Conservation (phyloP, 257 asterid genomes). For the Salvia miltiorrhiza region DNA sequence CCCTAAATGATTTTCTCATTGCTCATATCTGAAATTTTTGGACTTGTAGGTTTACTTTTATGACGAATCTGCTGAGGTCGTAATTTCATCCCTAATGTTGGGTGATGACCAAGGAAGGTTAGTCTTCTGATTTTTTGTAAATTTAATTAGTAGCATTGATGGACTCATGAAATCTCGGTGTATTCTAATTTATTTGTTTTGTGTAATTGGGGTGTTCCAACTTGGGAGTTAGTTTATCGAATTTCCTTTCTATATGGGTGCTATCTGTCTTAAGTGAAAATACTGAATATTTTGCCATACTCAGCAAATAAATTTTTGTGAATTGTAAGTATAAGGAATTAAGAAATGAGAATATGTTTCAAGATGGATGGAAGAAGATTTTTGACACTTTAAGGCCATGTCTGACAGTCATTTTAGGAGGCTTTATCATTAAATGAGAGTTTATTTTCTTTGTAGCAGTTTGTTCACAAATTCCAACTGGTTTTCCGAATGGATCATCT, state of each 20-base stretch:
- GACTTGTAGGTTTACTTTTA: conserved; percentile 82
- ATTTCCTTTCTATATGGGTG: neutral
- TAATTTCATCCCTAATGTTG: conserved; percentile 88
- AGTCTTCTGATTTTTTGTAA: conserved; percentile 22
- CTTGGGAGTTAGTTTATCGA: neutral
- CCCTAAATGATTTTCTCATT: neutral
- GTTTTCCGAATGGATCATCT: too few species aligned
- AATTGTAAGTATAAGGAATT: neutral
- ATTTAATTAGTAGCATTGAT: neutral
- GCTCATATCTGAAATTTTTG: conserved; percentile 18
- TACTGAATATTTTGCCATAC: neutral
- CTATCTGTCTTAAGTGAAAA: neutral
- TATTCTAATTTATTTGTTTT: neutral
- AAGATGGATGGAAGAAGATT: neutral
- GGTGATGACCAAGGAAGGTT: conserved; percentile 98
- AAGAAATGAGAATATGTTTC: neutral
- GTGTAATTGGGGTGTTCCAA: neutral
- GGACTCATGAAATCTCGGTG: neutral
- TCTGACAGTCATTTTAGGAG: neutral
- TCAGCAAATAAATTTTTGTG: neutral
- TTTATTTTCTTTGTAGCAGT: conserved; percentile 43
- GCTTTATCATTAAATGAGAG: neutral
- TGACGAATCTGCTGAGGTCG: conserved; percentile 97
- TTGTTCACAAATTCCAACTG: conserved; percentile 98
- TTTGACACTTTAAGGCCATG: neutral